These are phyloP conservation scores for Theobroma grandiflorum DNA, from an alignment of 441 rosid genomes.

Conservation along the genomic window DNA sequence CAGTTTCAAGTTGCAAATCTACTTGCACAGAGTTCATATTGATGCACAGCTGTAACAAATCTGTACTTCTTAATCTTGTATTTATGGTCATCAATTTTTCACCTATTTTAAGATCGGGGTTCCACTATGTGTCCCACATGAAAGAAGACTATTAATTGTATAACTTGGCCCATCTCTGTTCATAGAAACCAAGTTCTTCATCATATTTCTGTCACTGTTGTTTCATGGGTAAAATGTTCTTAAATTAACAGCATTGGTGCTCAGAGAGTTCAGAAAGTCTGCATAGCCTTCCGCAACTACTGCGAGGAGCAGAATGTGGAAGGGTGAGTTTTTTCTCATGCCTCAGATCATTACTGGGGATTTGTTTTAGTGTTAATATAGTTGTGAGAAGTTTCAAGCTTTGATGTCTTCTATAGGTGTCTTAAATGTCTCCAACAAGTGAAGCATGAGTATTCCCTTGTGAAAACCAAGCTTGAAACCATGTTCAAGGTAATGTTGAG, in stretches of 20 bases:
- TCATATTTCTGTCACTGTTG: not conserved
- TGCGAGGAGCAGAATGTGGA: constrained; percentile 62
- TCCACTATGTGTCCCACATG: constrained; percentile 8
- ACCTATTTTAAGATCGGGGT: not conserved
- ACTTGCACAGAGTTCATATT: not conserved
- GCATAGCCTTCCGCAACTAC: constrained; percentile 59
- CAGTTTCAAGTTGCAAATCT: not conserved
- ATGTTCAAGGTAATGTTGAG: constrained; percentile 54
- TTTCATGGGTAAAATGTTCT: constrained; percentile 20
- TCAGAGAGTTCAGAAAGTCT: constrained; percentile 64
- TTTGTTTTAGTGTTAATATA: not conserved
- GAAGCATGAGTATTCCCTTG: constrained; percentile 53
- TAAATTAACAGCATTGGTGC: constrained; percentile 66
- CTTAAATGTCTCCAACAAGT: constrained; percentile 65
- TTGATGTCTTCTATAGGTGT: constrained; percentile 48
- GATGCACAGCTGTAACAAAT: not conserved
- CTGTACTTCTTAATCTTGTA: not conserved
- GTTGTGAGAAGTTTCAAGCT: not conserved
- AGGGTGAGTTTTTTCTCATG: constrained; percentile 50
- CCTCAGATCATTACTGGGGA: not conserved
- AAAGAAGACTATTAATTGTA: not conserved
- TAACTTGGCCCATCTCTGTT: not conserved
- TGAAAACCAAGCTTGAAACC: constrained; percentile 67
- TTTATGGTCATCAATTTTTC: constrained; percentile 14
- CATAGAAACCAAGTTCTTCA: not conserved